Evolutionary conservation across 129 eudicot genomes (phyloP).

Genomic region (Lactuca saligna): DNA sequence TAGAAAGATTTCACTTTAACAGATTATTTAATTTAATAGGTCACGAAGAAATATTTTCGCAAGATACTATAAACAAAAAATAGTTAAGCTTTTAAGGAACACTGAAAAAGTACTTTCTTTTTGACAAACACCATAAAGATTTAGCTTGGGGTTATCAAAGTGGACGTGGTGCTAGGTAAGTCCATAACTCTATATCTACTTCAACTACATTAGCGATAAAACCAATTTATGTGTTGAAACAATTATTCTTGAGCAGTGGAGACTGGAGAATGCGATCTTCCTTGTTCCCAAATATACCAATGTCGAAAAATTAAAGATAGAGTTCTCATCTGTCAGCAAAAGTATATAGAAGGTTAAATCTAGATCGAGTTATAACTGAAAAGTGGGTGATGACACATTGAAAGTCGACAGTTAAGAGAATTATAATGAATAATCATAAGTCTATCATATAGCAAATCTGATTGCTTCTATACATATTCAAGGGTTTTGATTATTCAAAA

Average conservation of each 20-base stretch:
- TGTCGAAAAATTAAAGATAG: not conserved
- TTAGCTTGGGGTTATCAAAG: not conserved
- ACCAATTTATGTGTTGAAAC: not conserved
- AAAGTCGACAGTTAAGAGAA: not conserved
- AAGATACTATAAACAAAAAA: not conserved
- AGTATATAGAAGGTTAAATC: too few species aligned
- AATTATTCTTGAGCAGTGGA: not conserved
- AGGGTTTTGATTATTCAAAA: slow-evolving; percentile 2
- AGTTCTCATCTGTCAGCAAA: not conserved
- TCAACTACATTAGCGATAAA: not conserved
- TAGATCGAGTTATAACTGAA: not conserved
- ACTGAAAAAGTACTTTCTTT: not conserved
- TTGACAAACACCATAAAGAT: not conserved
- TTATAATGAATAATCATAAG: not conserved
- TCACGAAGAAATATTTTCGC: not conserved
- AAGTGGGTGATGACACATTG: not conserved
- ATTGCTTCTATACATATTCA: not conserved
- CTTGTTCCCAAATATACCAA: too few species aligned
- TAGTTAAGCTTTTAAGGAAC: not conserved
- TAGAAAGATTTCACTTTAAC: too few species aligned
- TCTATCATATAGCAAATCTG: not conserved
- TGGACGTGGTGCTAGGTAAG: not conserved
- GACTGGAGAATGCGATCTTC: not conserved
- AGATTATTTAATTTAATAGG: too few species aligned
- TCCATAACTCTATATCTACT: not conserved